phyloP scores from a whole-genome alignment of 164 flowering plant genomes.

The Stephania japonica region DNA sequence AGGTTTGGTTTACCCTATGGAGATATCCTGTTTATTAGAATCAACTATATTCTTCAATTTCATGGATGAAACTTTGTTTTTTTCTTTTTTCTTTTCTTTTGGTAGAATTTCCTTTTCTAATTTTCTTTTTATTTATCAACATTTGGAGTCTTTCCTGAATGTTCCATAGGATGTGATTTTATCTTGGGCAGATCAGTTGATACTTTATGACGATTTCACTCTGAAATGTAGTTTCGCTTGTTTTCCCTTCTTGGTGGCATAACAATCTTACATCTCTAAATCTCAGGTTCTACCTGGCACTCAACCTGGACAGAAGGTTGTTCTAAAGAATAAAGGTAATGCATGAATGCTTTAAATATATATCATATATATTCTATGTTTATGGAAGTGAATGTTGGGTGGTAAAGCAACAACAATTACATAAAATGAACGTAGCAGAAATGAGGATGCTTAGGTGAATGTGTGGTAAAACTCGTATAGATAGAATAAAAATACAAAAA shows the following conservation, averaged over 20 bases:
- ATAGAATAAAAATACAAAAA: no score
- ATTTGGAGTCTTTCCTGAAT: neutral
- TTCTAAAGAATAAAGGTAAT: slow-evolving; percentile 78
- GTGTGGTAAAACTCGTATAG: no score
- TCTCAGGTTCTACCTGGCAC: slow-evolving; percentile 86
- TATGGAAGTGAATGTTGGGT: no score
- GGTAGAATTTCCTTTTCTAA: neutral
- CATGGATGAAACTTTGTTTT: neutral
- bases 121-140: neutral
- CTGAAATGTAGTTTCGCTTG: neutral
- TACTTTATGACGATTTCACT: neutral
- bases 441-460: no score
- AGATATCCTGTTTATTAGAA: neutral
- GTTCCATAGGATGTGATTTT: neutral
- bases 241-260: neutral
- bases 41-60: neutral
- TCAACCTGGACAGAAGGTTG: slow-evolving; percentile 96
- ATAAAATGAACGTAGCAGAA: no score
- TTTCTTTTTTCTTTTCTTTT: neutral
- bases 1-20: slow-evolving; percentile 37
- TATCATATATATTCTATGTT: neutral
- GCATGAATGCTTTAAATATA: neutral
- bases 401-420: no score
- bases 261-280: neutral
- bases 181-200: neutral